A percentile compares a stretch with the other conserved stretches of the same genome.
phyloP scores from a whole-genome alignment of 345 rosid species.

The Eucalyptus brandiana region DNA sequence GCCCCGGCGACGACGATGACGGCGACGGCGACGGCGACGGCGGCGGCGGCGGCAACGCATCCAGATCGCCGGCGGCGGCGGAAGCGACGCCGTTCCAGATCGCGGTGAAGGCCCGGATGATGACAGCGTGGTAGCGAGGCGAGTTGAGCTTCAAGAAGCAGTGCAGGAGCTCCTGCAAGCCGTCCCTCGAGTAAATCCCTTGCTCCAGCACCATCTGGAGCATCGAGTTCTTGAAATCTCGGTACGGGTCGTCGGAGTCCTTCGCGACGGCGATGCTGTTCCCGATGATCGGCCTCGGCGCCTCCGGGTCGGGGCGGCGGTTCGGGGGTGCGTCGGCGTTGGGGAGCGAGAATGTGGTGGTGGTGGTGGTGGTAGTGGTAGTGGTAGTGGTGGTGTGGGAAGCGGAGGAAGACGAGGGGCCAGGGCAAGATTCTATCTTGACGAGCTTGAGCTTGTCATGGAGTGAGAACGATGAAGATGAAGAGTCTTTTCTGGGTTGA shows the following conservation, averaged over 20 bases:
- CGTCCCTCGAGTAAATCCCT: not conserved
- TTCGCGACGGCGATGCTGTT: conserved; percentile 29
- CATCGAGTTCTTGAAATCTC: conserved; percentile 43
- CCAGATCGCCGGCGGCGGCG: not conserved
- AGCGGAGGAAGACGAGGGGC: conserved; percentile 9
- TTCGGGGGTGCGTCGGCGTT: conserved; percentile 3
- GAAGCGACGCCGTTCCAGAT: not conserved
- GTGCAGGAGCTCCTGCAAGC: conserved; percentile 3
- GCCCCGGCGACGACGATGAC: not conserved
- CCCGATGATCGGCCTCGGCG: conserved; percentile 1
- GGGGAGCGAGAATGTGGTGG: not conserved
- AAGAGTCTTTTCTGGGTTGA: not conserved
- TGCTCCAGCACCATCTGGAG: conserved; percentile 1
- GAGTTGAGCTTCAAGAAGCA: conserved; percentile 5
- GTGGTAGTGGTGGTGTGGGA: not conserved
- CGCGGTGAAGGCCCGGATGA: not conserved
- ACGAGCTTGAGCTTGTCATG: not conserved
- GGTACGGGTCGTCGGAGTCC: conserved; percentile 35
- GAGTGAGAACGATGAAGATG: not conserved
- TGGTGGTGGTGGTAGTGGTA: not conserved
- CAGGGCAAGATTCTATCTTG: not conserved
- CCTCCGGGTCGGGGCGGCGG: not conserved
- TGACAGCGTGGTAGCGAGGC: not conserved
- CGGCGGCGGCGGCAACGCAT: not conserved
- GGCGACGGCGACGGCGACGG: not conserved